phyloP scores from a whole-genome alignment of 768 basidiomycete species.

The Lentinus tigrinus region DNA sequence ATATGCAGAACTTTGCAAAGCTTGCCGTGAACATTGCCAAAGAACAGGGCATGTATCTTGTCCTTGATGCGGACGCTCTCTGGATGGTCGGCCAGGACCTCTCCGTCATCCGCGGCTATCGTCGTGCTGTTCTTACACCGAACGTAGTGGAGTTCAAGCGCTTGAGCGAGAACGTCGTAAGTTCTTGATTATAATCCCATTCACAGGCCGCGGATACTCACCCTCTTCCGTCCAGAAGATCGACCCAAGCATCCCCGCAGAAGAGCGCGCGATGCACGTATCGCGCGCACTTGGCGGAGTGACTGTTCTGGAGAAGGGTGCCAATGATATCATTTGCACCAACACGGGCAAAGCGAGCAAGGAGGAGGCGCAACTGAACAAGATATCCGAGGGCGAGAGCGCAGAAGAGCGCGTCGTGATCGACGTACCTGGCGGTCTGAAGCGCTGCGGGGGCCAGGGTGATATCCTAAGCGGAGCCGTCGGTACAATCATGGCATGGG shows the following conservation, averaged over 20 bases:
- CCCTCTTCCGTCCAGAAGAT: conserved; percentile 36
- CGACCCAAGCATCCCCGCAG: conserved; percentile 47
- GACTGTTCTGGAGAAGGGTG: conserved; percentile 88
- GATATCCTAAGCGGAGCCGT: conserved; percentile 89
- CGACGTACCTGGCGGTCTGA: conserved; percentile 75
- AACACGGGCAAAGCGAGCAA: conserved; percentile 58
- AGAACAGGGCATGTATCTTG: conserved; percentile 78
- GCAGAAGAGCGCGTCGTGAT: conserved; percentile 62
- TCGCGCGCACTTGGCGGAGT: conserved; percentile 81
- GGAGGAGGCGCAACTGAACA: conserved; percentile 40
- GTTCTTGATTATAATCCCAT: conserved; percentile 20
- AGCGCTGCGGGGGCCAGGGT: conserved; percentile 95
- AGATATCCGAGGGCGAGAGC: conserved; percentile 21
- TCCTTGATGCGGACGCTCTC: conserved; percentile 93
- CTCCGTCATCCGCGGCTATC: conserved; percentile 76
- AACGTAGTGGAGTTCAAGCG: conserved; percentile 93
- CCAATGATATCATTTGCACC: conserved; percentile 76
- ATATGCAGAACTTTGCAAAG: conserved; percentile 85
- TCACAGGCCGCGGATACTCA: background rate
- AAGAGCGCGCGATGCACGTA: conserved; percentile 65
- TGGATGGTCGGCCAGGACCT: conserved; percentile 79
- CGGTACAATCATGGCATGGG: conserved; percentile 93
- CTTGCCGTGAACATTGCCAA: conserved; percentile 74
- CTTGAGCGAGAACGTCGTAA: conserved; percentile 69
- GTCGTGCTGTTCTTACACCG: conserved; percentile 86